Conservation (phyloP, 2,329 filamentous ascomycete species). For the Stagonosporopsis tanaceti region DNA sequence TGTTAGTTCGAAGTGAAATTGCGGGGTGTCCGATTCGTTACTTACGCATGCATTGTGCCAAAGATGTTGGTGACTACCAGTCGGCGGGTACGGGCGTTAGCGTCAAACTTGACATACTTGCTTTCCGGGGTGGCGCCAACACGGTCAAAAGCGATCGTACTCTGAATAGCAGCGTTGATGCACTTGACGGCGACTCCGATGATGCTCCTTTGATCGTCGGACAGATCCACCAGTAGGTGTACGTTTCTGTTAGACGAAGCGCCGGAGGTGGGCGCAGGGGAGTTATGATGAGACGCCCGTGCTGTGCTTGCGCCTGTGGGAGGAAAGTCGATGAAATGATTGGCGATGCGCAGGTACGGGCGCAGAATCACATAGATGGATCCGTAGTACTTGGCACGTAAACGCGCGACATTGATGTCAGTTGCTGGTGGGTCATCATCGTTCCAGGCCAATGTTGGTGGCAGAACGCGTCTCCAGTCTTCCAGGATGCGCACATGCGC, state of each 20-base stretch:
- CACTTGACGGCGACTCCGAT: constrained; percentile 43
- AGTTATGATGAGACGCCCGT: constrained; percentile 47
- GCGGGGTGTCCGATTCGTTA: constrained; percentile 17
- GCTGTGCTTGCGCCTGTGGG: constrained; percentile 54
- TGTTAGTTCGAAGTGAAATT: constrained; percentile 16
- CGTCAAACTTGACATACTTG: constrained; percentile 56
- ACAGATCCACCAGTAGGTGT: constrained; percentile 41
- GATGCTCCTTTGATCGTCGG: constrained; percentile 34
- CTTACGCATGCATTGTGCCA: constrained; percentile 32
- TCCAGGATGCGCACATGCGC: constrained; percentile 56
- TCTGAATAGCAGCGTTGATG: constrained; percentile 74
- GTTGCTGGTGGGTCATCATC: constrained; percentile 74
- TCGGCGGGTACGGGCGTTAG: constrained; percentile 64
- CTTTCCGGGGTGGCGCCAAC: constrained; percentile 53
- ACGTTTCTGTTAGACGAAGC: constrained; percentile 26
- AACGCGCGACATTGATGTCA: constrained; percentile 81
- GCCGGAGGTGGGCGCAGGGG: constrained; percentile 54
- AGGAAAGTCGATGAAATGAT: constrained; percentile 58
- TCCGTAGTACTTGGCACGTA: constrained; percentile 95
- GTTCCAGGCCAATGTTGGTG: constrained; percentile 64
- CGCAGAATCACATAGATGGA: constrained; percentile 89
- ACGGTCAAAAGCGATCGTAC: constrained; percentile 81
- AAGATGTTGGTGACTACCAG: constrained; percentile 95
- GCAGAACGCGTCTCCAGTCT: constrained; percentile 62
- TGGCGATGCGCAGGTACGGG: constrained; percentile 71